Percentiles rank a stretch among this genome's conserved stretches.
Conservation (phyloP, 2,329 filamentous ascomycete genomes). For the Xylaria sp. region DNA sequence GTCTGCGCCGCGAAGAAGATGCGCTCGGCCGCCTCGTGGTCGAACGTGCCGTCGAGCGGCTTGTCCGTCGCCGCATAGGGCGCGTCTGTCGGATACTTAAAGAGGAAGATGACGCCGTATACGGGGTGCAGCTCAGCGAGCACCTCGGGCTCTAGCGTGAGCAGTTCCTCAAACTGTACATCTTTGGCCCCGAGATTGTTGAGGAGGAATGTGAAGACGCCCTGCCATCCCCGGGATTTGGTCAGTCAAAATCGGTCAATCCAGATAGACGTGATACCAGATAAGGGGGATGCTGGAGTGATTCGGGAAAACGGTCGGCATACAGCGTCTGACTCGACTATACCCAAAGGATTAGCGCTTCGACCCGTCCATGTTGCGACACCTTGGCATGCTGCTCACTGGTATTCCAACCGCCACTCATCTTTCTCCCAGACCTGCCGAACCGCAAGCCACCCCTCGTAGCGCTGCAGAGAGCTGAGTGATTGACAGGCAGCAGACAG, state of each 20-base stretch:
- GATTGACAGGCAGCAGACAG: constrained; percentile 12
- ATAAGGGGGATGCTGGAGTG: background rate
- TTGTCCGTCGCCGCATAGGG: constrained; percentile 68
- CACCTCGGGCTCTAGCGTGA: constrained; percentile 83
- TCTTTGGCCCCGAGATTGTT: constrained; percentile 89
- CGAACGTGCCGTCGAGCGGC: constrained; percentile 85
- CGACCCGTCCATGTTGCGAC: constrained; percentile 17
- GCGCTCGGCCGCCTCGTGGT: constrained; percentile 76
- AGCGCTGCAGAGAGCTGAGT: constrained; percentile 10
- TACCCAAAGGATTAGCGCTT: constrained; percentile 40
- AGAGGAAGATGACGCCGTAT: constrained; percentile 98
- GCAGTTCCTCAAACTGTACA: constrained; percentile 96
- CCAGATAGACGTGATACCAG: background rate
- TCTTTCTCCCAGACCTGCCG: constrained; percentile 50
- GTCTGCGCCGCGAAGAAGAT: constrained; percentile 97
- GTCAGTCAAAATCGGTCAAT: constrained; percentile 42
- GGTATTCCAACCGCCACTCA: constrained; percentile 94
- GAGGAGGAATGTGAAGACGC: constrained; percentile 96
- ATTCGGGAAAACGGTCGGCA: constrained; percentile 43
- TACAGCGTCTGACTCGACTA: constrained; percentile 94
- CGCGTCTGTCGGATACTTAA: constrained; percentile 87
- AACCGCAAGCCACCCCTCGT: constrained; percentile 35
- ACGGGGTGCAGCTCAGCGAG: constrained; percentile 78
- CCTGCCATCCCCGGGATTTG: constrained; percentile 59
- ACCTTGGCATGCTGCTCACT: constrained; percentile 58